Base-by-base conservation (phyloP, 805 yeast species). In the Candida corydali region DNA sequence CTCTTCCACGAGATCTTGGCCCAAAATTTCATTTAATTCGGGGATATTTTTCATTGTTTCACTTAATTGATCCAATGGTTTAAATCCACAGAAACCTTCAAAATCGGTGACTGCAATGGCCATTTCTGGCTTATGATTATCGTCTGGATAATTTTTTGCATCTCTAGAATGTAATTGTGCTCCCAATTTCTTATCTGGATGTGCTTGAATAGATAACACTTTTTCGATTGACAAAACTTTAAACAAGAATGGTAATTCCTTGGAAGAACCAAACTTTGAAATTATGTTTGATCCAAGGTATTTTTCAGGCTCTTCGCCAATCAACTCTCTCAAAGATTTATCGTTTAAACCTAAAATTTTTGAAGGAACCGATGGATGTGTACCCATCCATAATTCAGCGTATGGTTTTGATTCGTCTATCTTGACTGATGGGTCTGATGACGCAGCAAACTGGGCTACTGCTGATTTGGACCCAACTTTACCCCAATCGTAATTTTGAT, bases 111-210 rank as follows among this genome's bases (percentile, higher is more conserved):
- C 80, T 7, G 98, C 98, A 54, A 93, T 78, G 34, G 98, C 98
- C 98, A 93, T 93, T 63, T 93, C 98, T n/a, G 98, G 98, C 70
- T 93, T 93, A 66, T 93, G 98, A 69, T 93, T 93, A 59, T 82
- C 95, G 65, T 93, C 98, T 3, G 98, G 98, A 60, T 93, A 93
- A 65, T 93, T 85, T 52, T 80, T 78, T 39, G 98, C 98, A 65
- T 93, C 98, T 19, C 70, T 63, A 12, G 74, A 73, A 54, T 84
- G 95, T 51, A 93, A 72, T 45, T 77, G 76, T 32, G 73, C 78
- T 26, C 84, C 98, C 40, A 93, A 70, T 10, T 70, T 59, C 68
- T 93, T 93, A 66, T 93, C 97, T 19, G 98, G 98, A 58, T 93
- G 98, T 15, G 98, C 98, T 67, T 93, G 98, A 59, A 93, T 91